Base-by-base conservation (phyloP, 192 early-diverging fungal species). In the Geosiphon pyriformis region DNA sequence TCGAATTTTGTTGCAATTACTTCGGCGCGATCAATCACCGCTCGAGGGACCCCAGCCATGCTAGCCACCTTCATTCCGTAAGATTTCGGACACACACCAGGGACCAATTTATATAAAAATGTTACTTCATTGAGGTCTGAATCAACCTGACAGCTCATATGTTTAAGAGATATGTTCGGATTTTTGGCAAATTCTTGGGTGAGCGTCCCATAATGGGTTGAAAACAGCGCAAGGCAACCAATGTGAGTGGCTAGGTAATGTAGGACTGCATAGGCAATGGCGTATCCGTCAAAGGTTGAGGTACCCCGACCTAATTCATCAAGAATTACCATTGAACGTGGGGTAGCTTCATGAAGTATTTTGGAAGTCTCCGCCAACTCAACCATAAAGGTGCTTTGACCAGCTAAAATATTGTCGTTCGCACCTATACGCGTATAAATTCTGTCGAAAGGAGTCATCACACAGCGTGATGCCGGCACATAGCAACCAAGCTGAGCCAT, bases 251-350 rank as follows among this genome's bases (percentile, higher is more conserved):
- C 84, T 23, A 99, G 74, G 27, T 90, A 82, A 61, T 96, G 90
- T 15, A 99, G 78, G 2, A 94, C 94, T 2, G 91, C 80, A 75
- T 87, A 94, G 0, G 98, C 98, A 65, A 99, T 94, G 3, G 98
- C 92, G 72, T 93, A 90, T 32, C 97, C 98, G 76, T 99, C 95
- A 78, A 91, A 92, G 0, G 98, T 99, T 68, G 86, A 90, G 2
- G 98, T 99, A 4, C 95, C 98, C 33, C 98, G 84, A 61, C 98
- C 98, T 27, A 99, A 83, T 80, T 99, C 95, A 75, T 99, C 98
- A 49, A 99, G 74, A 65, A 98, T 94, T 3, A 97, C 95, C 64
- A 98, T 83, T 7, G 92, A 95, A 0, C 82, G 79, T 1, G 87
- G 88, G 4, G 95, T 95, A 0, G 98, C 95, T 69, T 98, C 89